Percentiles rank a stretch among this genome's conserved stretches.
These are phyloP conservation scores for Diatrype stigma DNA, from an alignment of 2,329 filamentous ascomycete genomes.

Conservation along the genomic window DNA sequence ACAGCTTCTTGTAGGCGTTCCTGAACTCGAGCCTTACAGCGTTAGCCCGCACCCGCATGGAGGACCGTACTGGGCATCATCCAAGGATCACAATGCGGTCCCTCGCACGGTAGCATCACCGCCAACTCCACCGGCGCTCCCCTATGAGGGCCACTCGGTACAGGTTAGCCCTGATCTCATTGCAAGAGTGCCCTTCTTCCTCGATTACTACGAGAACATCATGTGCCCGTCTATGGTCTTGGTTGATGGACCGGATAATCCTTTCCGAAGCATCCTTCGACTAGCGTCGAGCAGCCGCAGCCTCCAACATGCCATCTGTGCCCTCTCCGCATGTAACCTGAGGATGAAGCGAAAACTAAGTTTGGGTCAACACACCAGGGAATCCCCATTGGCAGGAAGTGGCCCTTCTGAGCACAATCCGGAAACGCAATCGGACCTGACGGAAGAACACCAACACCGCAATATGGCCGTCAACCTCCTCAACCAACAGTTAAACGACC, in stretches of 20 bases:
- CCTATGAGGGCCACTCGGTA: constrained; percentile 41
- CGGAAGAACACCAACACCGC: constrained; percentile 81
- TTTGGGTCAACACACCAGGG: constrained; percentile 51
- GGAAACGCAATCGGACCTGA: constrained; percentile 51
- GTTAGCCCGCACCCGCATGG: constrained; percentile 44
- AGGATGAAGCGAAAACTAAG: constrained; percentile 74
- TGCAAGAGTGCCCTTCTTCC: constrained; percentile 78
- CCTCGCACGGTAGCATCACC: constrained; percentile 37
- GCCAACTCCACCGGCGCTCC: constrained; percentile 44
- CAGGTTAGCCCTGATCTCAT: constrained; percentile 61
- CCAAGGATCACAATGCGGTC: constrained; percentile 43
- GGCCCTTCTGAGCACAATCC: constrained; percentile 39
- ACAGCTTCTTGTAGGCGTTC: constrained; percentile 38
- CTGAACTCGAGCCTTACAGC: constrained; percentile 50
- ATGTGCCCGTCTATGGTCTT: constrained; percentile 90
- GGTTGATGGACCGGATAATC: constrained; percentile 81
- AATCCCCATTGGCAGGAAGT: constrained; percentile 46
- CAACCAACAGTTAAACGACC: constrained; percentile 79
- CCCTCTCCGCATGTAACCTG: constrained; percentile 82
- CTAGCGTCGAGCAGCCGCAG: constrained; percentile 75
- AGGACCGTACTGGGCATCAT: constrained; percentile 42
- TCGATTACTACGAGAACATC: constrained; percentile 90
- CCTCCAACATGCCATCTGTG: constrained; percentile 89
- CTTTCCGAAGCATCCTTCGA: constrained; percentile 76
- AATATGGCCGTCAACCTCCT: constrained; percentile 75